Percentiles rank a stretch among this genome's conserved stretches.
Evolutionary conservation across 192 early-diverging fungal genomes (phyloP).

Genomic region (Phycomyces blakesleeanus): DNA sequence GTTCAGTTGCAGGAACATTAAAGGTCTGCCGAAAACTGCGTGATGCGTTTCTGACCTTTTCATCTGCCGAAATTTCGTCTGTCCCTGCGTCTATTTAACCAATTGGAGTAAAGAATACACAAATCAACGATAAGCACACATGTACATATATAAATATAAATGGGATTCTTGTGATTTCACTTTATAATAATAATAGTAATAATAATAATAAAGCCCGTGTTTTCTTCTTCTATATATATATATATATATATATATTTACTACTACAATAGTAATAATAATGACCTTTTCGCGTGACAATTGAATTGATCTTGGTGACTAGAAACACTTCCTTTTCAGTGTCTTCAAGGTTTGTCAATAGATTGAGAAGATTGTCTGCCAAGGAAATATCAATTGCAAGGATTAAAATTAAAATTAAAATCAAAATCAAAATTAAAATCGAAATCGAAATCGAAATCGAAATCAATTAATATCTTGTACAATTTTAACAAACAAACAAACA

Average conservation of each 20-base stretch:
- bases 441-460: too few species aligned
- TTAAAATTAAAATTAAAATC: too few species aligned
- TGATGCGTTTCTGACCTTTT: slow-evolving; percentile 82
- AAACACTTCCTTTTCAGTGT: slow-evolving; percentile 79
- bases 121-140: neutral
- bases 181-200: neutral
- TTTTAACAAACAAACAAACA: too few species aligned
- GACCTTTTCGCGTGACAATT: slow-evolving; percentile 79
- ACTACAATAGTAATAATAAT: too few species aligned
- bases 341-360: slow-evolving; percentile 68
- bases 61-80: slow-evolving; percentile 80
- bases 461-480: too few species aligned
- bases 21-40: slow-evolving; percentile 89
- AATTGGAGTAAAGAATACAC: neutral
- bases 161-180: neutral
- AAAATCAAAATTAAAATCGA: too few species aligned
- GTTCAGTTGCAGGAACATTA: slow-evolving; percentile 71
- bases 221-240: slow-evolving; percentile 20
- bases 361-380: slow-evolving; percentile 72
- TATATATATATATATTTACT: too few species aligned
- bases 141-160: neutral
- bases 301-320: slow-evolving; percentile 93
- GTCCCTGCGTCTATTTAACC: slow-evolving; percentile 57
- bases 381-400: too few species aligned
- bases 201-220: neutral